Evolutionary conservation across 768 basidiomycete genomes (phyloP).

Genomic region (Pisolithus orientalis): DNA sequence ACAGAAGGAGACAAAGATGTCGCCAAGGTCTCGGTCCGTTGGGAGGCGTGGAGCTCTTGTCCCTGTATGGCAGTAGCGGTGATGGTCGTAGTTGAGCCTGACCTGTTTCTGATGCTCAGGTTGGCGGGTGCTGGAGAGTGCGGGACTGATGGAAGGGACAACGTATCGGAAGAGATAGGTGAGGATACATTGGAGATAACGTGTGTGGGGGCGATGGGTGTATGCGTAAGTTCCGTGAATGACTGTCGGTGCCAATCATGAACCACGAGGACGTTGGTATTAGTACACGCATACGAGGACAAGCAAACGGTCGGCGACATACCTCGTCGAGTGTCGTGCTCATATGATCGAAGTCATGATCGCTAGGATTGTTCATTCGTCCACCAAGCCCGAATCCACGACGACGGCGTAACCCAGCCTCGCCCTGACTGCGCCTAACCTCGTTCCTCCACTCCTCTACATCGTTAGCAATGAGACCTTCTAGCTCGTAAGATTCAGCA

Average conservation of each 20-base stretch:
- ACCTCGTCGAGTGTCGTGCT: slow-evolving; percentile 46
- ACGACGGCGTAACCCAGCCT: slow-evolving; percentile 1
- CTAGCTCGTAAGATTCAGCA: slow-evolving; percentile 39
- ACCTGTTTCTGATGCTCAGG: background rate
- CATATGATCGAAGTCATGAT: slow-evolving; percentile 15
- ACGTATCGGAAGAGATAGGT: slow-evolving; percentile 6
- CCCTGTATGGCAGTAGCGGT: background rate
- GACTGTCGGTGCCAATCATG: slow-evolving; percentile 27
- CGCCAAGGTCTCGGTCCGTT: background rate
- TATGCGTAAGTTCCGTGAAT: slow-evolving; percentile 38
- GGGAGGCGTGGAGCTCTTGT: background rate
- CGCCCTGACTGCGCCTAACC: slow-evolving; percentile 27
- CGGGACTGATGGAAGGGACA: background rate
- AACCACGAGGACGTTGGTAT: background rate
- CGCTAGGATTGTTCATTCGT: slow-evolving; percentile 1
- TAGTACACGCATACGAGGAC: background rate
- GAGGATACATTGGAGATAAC: slow-evolving; percentile 37
- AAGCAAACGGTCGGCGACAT: slow-evolving; percentile 1
- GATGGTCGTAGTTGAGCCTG: background rate
- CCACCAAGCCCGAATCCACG: slow-evolving; percentile 6
- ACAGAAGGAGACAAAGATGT: background rate
- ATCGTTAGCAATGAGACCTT: slow-evolving; percentile 45
- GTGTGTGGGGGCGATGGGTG: slow-evolving; percentile 44
- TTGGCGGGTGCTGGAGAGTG: background rate
- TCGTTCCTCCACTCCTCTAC: slow-evolving; percentile 48